Evolutionary conservation across 768 basidiomycete genomes (phyloP).

Genomic region (Podaxis mareebaensis): DNA sequence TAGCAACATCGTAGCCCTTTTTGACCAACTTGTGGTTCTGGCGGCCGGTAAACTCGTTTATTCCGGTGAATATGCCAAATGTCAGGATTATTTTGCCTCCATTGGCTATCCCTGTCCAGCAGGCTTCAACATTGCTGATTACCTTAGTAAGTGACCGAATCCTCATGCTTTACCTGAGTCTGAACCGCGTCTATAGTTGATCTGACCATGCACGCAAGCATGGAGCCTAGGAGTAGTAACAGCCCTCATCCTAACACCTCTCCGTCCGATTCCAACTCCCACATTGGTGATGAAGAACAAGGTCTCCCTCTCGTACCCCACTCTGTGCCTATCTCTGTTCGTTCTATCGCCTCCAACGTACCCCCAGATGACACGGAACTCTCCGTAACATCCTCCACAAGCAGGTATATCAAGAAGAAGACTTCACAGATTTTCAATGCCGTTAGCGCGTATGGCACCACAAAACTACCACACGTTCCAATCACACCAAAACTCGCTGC

Average conservation of each 20-base stretch:
- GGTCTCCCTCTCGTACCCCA: constrained; percentile 39
- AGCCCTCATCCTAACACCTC: constrained; percentile 36
- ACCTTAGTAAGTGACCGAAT: constrained; percentile 65
- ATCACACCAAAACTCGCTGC: constrained; percentile 61
- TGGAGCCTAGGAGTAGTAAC: constrained; percentile 38
- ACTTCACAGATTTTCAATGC: constrained; percentile 72
- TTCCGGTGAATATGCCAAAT: constrained; percentile 73
- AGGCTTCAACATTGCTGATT: constrained; percentile 98
- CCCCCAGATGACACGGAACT: constrained; percentile 44
- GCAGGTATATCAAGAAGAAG: constrained; percentile 64
- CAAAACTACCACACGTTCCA: constrained; percentile 25
- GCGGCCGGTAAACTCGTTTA: constrained; percentile 85
- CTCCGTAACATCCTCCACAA: constrained; percentile 42
- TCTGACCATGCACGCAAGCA: constrained; percentile 62
- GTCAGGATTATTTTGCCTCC: constrained; percentile 77
- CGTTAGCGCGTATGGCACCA: constrained; percentile 38
- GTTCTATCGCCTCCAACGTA: constrained; percentile 36
- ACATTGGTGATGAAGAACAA: constrained; percentile 71
- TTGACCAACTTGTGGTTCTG: constrained; percentile 88
- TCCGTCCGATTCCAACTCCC: constrained; percentile 37
- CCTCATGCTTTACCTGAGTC: neutral
- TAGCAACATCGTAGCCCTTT: constrained; percentile 94
- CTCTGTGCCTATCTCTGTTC: constrained; percentile 36
- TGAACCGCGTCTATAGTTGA: constrained; percentile 50
- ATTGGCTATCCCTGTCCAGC: constrained; percentile 86